phyloP scores from a whole-genome alignment of 148 eudicot species.

The Chenopodium formosanum region DNA sequence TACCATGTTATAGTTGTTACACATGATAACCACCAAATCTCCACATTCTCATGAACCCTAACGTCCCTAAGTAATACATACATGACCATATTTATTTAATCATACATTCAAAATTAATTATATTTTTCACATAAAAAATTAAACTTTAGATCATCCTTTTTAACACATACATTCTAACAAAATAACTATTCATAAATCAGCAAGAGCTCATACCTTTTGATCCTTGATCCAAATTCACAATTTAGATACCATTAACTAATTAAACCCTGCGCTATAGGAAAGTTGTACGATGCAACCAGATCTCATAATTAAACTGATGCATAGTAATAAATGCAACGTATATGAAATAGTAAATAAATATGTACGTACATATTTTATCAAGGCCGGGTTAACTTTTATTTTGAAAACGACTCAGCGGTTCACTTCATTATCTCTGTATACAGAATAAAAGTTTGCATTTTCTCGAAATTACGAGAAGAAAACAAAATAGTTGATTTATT shows the following conservation, averaged over 20 bases:
- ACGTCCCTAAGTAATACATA: conserved; percentile 6
- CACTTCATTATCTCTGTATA: not conserved
- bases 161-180: not conserved
- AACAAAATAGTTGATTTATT: not conserved
- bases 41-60: conserved; percentile 27
- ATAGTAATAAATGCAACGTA: no score
- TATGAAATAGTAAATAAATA: no score
- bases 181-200: not conserved
- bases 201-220: not conserved
- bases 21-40: conserved; percentile 44
- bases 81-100: conserved; percentile 3
- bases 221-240: not conserved
- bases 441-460: not conserved
- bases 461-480: conserved; percentile 3
- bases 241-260: no score
- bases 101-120: not conserved
- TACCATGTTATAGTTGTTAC: conserved; percentile 36
- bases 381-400: not conserved
- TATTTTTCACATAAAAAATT: not conserved
- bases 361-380: no score
- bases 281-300: no score
- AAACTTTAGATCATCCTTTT: not conserved
- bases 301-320: no score
- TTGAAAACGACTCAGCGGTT: no score
- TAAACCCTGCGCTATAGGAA: no score